These are phyloP conservation scores for Trichomonas vaginalis DNA, from an alignment of 208 protist species.

Conservation along the genomic window DNA sequence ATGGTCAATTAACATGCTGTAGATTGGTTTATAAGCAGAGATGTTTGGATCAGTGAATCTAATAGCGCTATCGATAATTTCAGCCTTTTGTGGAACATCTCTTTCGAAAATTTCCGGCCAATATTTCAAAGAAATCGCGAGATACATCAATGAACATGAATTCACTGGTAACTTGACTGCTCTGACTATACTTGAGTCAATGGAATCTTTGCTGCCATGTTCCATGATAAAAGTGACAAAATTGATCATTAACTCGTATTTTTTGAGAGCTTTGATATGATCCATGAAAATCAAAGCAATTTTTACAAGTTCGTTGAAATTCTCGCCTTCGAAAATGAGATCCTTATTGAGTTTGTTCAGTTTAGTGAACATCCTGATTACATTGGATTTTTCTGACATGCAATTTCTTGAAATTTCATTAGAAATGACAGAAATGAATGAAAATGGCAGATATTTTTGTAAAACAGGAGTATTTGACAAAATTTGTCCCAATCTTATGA, in stretches of 20 bases:
- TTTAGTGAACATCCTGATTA: neutral
- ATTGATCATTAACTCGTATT: neutral
- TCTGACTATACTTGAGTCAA: no score
- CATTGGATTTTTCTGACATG: neutral
- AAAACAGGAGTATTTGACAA: neutral
- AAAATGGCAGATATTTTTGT: neutral
- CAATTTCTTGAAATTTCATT: neutral
- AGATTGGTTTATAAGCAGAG: neutral
- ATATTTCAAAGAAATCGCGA: neutral
- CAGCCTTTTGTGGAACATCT: neutral
- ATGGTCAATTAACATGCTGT: neutral
- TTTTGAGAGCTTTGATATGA: neutral
- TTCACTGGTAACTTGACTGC: neutral
- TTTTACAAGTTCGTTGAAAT: neutral
- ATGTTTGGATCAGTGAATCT: neutral
- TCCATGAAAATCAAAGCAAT: neutral
- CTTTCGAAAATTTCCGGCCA: neutral
- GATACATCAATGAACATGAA: neutral
- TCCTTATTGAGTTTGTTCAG: neutral
- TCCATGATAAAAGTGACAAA: no score
- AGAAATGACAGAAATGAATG: neutral
- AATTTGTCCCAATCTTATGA: neutral
- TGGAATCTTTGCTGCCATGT: no score
- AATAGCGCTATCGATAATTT: neutral
- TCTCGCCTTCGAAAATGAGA: neutral